A percentile compares a stretch with the other conserved stretches of the same genome.
Conservation (phyloP, 805 yeast species). For the Zygoascus bituminiphila region DNA sequence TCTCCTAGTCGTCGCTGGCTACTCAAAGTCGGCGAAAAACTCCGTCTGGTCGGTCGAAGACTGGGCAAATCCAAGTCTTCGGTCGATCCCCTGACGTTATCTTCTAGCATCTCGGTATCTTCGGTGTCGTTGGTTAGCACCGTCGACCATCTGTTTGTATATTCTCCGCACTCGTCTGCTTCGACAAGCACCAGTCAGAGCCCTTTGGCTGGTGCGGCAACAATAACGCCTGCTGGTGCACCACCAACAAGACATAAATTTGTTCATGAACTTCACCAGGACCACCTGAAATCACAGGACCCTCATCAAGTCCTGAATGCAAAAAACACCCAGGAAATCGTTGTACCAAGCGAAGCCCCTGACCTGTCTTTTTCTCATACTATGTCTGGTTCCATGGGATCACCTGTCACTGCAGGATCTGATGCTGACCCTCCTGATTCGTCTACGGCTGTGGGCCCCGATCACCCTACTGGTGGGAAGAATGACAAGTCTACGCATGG, state of each 20-base stretch:
- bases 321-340: too few species aligned
- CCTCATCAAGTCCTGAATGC: too few species aligned
- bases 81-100: background rate
- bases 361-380: background rate
- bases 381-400: background rate
- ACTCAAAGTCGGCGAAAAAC: background rate
- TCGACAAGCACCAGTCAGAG: background rate
- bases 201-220: background rate
- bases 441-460: background rate
- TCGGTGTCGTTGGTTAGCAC: background rate
- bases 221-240: background rate
- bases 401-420: background rate
- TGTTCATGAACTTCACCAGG: too few species aligned
- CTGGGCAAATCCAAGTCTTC: background rate
- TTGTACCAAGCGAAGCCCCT: too few species aligned
- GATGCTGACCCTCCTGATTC: background rate
- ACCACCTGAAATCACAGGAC: too few species aligned
- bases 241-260: too few species aligned
- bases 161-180: background rate
- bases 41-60: background rate
- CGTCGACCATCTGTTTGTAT: background rate
- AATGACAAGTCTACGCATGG: constrained; percentile 2
- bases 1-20: background rate
- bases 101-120: background rate
- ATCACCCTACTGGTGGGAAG: background rate